Conservation (phyloP, 2,329 filamentous ascomycete genomes). For the Paecilomyces formosus region DNA sequence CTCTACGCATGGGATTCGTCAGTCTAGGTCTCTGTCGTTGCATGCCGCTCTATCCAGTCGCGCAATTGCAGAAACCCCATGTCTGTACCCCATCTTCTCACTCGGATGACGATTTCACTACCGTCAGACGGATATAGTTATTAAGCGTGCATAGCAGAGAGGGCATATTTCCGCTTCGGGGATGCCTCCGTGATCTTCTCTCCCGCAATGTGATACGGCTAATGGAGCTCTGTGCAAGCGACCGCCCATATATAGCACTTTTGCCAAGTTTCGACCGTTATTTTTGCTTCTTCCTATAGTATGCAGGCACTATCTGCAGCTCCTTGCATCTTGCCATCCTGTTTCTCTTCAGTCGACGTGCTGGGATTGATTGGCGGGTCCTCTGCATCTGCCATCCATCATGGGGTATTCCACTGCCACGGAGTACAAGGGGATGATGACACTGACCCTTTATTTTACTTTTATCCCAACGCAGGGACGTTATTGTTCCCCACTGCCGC, state of each 20-base stretch:
- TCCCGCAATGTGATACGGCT: not conserved
- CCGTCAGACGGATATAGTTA: not conserved
- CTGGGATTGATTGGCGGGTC: not conserved
- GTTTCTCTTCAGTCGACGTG: not conserved
- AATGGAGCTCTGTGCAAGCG: not conserved
- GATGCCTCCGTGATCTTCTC: not conserved
- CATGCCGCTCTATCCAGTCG: not conserved
- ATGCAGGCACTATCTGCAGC: not conserved
- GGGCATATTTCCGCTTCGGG: not conserved
- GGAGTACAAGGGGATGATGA: not conserved
- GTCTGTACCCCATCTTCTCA: not conserved
- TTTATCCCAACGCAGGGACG: constrained; percentile 6
- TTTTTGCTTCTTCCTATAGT: not conserved
- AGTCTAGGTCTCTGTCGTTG: not conserved
- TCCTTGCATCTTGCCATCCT: not conserved
- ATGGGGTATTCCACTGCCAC: not conserved
- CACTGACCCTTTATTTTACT: not conserved
- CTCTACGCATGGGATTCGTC: not conserved
- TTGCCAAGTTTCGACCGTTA: not conserved
- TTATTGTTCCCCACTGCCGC: not conserved
- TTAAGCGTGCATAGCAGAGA: not conserved
- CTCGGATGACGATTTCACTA: not conserved
- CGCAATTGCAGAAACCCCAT: not conserved
- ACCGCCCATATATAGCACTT: not conserved
- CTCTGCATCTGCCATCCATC: not conserved